A percentile compares a stretch with the other conserved stretches of the same genome.
phyloP scores from a whole-genome alignment of 2,329 filamentous ascomycete genomes.

The Pseudocercospora pini-densiflorae region DNA sequence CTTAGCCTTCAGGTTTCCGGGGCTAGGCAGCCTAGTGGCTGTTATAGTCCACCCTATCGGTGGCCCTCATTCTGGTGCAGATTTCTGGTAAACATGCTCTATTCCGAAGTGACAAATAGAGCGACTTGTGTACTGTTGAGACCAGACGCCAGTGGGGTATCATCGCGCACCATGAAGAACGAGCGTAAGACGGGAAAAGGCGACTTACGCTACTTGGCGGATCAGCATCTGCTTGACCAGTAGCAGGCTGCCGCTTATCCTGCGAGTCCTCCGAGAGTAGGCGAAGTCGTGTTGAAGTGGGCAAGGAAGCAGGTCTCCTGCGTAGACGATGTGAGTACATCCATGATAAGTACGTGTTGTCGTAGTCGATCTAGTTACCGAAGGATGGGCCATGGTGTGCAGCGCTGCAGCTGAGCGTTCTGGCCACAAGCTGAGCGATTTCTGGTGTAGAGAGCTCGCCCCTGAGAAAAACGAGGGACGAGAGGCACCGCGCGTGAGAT shows the following conservation, averaged over 20 bases:
- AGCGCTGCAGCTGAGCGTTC: background rate
- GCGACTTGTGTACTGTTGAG: conserved; percentile 9
- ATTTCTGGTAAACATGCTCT: no score
- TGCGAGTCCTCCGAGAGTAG: conserved; percentile 20
- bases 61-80: no score
- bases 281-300: conserved; percentile 16
- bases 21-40: no score
- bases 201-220: conserved; percentile 27
- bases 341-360: conserved; percentile 5
- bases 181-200: conserved; percentile 12
- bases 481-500: background rate
- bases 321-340: conserved; percentile 12
- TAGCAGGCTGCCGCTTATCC: conserved; percentile 18
- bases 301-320: conserved; percentile 5
- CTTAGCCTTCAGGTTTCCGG: no score
- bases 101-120: conserved; percentile 20
- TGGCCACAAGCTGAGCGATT: conserved; percentile 7
- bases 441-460: conserved; percentile 14
- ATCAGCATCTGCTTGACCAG: conserved; percentile 17
- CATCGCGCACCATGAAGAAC: conserved; percentile 7
- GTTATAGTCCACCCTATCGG: no score
- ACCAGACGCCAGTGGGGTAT: conserved; percentile 6
- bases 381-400: conserved; percentile 5
- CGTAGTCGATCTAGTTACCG: conserved; percentile 9
- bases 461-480: conserved; percentile 11